A percentile compares a stretch with the other conserved stretches of the same genome.
These are phyloP conservation scores for Eucalyptus regnans DNA, from an alignment of 345 rosid species.

Conservation along the genomic window DNA sequence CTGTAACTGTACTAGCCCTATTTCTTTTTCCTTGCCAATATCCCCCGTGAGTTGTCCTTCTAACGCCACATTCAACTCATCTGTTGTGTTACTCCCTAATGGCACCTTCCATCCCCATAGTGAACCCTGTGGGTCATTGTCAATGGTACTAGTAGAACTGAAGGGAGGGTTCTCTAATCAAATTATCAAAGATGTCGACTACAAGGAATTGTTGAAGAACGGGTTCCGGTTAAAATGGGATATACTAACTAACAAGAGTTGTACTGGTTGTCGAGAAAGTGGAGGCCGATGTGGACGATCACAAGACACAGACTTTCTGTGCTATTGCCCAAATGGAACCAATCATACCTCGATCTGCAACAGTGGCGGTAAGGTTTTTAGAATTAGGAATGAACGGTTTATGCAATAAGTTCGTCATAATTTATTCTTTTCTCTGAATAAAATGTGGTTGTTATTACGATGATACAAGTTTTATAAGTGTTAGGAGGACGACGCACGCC, in stretches of 20 bases:
- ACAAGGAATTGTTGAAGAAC: not conserved
- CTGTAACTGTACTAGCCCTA: not conserved
- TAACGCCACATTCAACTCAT: not conserved
- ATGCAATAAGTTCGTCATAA: not conserved
- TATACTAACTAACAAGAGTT: not conserved
- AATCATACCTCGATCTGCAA: not conserved
- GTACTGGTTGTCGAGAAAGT: not conserved
- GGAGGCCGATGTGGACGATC: slow-evolving; percentile 21
- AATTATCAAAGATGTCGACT: not conserved
- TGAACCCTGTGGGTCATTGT: not conserved
- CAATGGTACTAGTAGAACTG: not conserved
- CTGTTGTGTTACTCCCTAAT: not conserved
- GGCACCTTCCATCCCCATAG: not conserved
- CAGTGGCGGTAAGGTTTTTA: not conserved
- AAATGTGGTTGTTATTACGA: not conserved
- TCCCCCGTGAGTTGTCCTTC: not conserved
- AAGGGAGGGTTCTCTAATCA: not conserved
- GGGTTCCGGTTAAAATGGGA: slow-evolving; percentile 5
- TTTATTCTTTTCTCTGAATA: rapidly evolving
- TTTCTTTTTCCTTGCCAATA: not conserved
- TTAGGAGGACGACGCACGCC: rapidly evolving
- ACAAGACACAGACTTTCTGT: not conserved
- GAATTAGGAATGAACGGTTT: not conserved
- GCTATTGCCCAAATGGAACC: slow-evolving; percentile 14
- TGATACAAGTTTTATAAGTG: not conserved